Conservation (phyloP, 192 early-diverging fungal species). For the Backusella psychrophila region DNA sequence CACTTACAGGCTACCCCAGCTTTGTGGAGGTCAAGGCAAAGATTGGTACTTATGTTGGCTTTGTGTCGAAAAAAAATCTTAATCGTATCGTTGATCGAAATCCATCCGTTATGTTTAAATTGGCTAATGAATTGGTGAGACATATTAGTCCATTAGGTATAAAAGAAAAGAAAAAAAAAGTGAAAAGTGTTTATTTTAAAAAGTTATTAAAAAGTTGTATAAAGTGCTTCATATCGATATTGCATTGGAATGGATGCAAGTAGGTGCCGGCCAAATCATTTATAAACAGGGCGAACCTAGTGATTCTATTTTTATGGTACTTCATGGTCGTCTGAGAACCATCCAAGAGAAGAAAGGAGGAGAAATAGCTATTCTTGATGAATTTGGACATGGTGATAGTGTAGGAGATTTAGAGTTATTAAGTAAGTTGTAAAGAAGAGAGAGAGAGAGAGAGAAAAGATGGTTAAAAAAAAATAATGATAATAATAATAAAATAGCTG, state of each 20-base stretch:
- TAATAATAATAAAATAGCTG: slow-evolving; percentile 31
- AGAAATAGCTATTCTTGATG: slow-evolving; percentile 76
- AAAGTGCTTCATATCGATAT: slow-evolving; percentile 74
- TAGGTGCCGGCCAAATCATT: slow-evolving; percentile 88
- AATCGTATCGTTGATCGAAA: slow-evolving; percentile 84
- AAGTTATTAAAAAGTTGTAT: background rate
- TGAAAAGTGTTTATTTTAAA: background rate
- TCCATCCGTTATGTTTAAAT: slow-evolving; percentile 77
- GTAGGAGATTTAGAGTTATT: slow-evolving; percentile 94
- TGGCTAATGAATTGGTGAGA: slow-evolving; percentile 84
- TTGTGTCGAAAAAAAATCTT: slow-evolving; percentile 78
- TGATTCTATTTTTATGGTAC: slow-evolving; percentile 89
- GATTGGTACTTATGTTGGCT: slow-evolving; percentile 84
- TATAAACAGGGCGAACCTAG: slow-evolving; percentile 83
- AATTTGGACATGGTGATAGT: slow-evolving; percentile 94
- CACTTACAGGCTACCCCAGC: slow-evolving; percentile 89
- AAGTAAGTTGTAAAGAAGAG: slow-evolving; percentile 40
- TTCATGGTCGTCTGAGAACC: slow-evolving; percentile 88
- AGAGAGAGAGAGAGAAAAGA: background rate
- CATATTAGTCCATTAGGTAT: slow-evolving; percentile 77
- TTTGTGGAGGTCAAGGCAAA: slow-evolving; percentile 81
- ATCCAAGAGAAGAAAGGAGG: slow-evolving; percentile 67
- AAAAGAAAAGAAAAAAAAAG: background rate
- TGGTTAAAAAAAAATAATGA: background rate
- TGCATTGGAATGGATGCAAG: slow-evolving; percentile 92